phyloP scores from a whole-genome alignment of 441 rosid genomes.

The Eutrema salsugineum region DNA sequence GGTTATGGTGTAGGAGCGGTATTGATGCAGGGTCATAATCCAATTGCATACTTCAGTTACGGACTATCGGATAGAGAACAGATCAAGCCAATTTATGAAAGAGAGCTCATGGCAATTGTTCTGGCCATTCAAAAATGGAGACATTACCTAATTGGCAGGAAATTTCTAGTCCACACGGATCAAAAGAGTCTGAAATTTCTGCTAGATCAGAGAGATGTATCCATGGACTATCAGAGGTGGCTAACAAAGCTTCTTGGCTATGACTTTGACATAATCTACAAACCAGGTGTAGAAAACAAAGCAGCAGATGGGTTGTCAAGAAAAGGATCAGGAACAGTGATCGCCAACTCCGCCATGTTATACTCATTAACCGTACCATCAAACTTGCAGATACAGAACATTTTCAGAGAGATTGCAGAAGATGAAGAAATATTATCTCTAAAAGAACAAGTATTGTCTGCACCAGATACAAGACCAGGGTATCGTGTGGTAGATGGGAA shows the following conservation, averaged over 20 bases:
- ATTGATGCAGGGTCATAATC: background rate
- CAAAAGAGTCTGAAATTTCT: background rate
- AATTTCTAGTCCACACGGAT: background rate
- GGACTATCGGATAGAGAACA: rapidly evolving
- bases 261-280: background rate
- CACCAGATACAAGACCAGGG: too few species aligned
- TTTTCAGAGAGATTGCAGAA: too few species aligned
- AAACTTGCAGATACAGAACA: too few species aligned
- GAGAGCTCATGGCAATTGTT: background rate
- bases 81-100: background rate
- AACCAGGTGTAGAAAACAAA: background rate
- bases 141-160: rapidly evolving
- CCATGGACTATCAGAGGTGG: background rate
- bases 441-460: too few species aligned
- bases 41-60: background rate
- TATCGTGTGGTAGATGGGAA: too few species aligned
- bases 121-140: background rate
- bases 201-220: background rate
- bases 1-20: background rate
- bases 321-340: too few species aligned
- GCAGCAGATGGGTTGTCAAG: background rate
- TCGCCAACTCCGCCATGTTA: too few species aligned
- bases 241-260: background rate
- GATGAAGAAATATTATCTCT: too few species aligned
- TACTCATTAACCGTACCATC: too few species aligned